Base-by-base conservation (phyloP, 2,329 filamentous ascomycete genomes). In the Clonostachys solani region DNA sequence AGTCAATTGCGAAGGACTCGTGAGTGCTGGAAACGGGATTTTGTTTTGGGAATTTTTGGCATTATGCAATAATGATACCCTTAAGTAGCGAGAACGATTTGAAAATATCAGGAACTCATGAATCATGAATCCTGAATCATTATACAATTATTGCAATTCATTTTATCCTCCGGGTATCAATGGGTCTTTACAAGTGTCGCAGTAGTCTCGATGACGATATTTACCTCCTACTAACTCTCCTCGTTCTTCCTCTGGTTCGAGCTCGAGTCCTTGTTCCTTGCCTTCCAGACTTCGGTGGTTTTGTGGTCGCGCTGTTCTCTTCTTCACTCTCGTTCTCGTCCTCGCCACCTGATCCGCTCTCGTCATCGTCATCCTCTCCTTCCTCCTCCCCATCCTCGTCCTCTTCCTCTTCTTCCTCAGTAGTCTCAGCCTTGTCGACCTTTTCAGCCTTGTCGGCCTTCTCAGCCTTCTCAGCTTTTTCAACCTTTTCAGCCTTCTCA, bases 311-410 rank as follows among this genome's bases (percentile, higher is more conserved):
- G 68, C 67, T 40, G 62, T 66, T 38, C 36, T 38, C 17, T 15
- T 40, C 42, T 13, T 43, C 46, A 12, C 37, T 48, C 40, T 44
- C 36, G 23, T 50, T 50, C 55, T 44, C 50, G 36, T 45, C 56
- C 54, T 42, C 61, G 15, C 18, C 15, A 1, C 18, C 15, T 15
- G 19, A 33, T 12, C 15, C 42, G 23, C 57, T 66, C 49, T 67
- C 66, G 18, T 67, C 58, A 13, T 56, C 62, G 33, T 61, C 65
- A 33, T 63, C 66, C 29, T 64, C 63, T 2, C 60, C 64, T 3
- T 62, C 64, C 12, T 66, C 62, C 8, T 67, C 71, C 6, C 66
- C 70, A 2, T 60, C 60, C 4, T 61, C 61, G 8, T 56, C 52
- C 8, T 55, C 55, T 2, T 48, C 47, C 13, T 58, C 53, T 35